Evolutionary conservation across 805 yeast species (phyloP).

Genomic region (Yarrowia sp.): DNA sequence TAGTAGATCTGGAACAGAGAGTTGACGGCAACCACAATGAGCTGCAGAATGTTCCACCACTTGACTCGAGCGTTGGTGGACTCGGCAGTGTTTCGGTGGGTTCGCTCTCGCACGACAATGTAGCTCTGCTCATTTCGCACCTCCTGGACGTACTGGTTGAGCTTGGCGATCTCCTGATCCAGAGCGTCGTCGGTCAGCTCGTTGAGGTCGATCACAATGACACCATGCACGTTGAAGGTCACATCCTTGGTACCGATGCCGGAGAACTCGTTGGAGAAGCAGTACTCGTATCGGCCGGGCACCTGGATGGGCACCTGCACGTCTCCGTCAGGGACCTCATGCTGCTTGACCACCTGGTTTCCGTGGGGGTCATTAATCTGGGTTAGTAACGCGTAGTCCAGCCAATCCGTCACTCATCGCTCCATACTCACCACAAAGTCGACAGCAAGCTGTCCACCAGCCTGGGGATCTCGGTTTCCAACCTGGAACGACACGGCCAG

Average conservation of each 20-base stretch:
- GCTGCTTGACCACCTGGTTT: conserved; percentile 49
- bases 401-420: neutral
- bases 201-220: conserved; percentile 76
- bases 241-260: conserved; percentile 78
- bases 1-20: conserved; percentile 92
- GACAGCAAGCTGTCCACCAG: conserved; percentile 40
- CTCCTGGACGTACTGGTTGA: conserved; percentile 74
- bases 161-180: conserved; percentile 76
- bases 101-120: conserved; percentile 92
- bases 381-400: neutral
- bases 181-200: conserved; percentile 73
- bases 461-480: conserved; percentile 69
- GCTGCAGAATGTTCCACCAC: conserved; percentile 96
- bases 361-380: conserved; percentile 47
- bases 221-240: conserved; percentile 92
- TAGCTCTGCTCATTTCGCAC: conserved; percentile 88
- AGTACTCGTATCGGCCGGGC: conserved; percentile 76
- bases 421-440: conserved; percentile 54
- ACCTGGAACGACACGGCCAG: conserved; percentile 88
- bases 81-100: conserved; percentile 98
- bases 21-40: conserved; percentile 78
- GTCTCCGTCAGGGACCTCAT: conserved; percentile 77
- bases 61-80: conserved; percentile 94
- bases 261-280: conserved; percentile 85
- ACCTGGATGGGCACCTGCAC: conserved; percentile 61